Evolutionary conservation across 805 yeast genomes (phyloP), one percentile per base, ranked within the genome.

Genomic region (Blastobotrys peoriensis): DNA sequence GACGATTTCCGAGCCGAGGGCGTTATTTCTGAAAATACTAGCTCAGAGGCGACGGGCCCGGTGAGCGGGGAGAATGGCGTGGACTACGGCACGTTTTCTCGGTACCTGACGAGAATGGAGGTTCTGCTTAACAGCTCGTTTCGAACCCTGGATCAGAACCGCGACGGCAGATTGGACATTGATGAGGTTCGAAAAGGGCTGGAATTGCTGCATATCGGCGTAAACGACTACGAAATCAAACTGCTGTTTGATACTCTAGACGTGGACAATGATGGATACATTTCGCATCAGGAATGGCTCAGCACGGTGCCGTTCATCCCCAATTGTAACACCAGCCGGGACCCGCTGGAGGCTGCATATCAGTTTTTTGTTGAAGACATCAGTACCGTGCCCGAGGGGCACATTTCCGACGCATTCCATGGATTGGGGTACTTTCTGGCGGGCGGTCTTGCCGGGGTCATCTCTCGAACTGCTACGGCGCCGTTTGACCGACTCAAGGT

Each of bases 401-500:
- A 91, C 65, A 87, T 89, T 49, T 80, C 79, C 59, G 95, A 86
- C 51, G 74, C 85, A 43, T 65, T 85, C 40, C 79, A 83, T 59
- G 95, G 96, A 25, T 74, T 87, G 49, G 96, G 97, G 1, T 93
- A 79, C 64, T 93, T 93, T 59, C 66, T 89, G 27, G 95, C 96
- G 1, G 98, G 98, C 33, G 98, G 98, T 0, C 63, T 89, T 17
- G 85, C 96, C 1, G 98, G 98, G 1, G 98, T 91, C 2, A 83
- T 93, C 3, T 87, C 96, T 10, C 79, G 98, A 66, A 88, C 98
- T 0, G 83, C 93, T 56, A 93, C 98, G 0, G 98, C 98, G 0
- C 98, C 98, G 8, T 86, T 93, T 52, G 98, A 93, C 63, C 76
- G 98, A 61, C 77, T 93, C 18, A 93, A 93, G 62, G 98, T 93